Evolutionary conservation across 2,329 filamentous ascomycete species (phyloP).

Genomic region (Penicillium italicum): DNA sequence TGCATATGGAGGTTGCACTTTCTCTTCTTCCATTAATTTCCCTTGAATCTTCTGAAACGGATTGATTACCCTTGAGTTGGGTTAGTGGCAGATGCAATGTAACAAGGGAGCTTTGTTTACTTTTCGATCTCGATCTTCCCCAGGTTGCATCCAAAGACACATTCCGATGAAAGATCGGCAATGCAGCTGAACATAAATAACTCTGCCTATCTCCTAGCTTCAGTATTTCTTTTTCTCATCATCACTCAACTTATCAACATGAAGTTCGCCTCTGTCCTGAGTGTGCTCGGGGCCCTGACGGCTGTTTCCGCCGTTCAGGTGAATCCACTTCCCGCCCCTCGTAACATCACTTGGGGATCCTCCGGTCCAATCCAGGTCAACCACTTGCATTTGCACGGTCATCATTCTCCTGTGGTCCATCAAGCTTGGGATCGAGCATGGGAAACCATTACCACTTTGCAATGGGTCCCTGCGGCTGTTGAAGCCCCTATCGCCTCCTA

Average conservation of each 20-base stretch:
- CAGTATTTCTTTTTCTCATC: background rate
- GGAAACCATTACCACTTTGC: conserved; percentile 47
- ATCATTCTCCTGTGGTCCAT: conserved; percentile 33
- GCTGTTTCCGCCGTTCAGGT: conserved; percentile 47
- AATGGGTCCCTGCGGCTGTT: conserved; percentile 53
- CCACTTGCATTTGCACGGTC: conserved; percentile 37
- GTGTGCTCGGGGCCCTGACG: conserved; percentile 34
- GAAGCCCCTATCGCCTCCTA: conserved; percentile 53
- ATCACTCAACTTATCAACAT: conserved; percentile 19
- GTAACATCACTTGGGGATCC: conserved; percentile 51
- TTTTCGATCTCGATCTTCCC: background rate
- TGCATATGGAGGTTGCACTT: conserved; percentile 16
- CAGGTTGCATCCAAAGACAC: background rate
- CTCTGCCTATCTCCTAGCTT: background rate
- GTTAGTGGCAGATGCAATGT: background rate
- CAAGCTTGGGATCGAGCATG: conserved; percentile 52
- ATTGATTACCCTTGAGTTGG: background rate
- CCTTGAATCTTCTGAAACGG: background rate
- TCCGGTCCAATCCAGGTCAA: conserved; percentile 48
- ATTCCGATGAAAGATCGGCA: conserved; percentile 18
- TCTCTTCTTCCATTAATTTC: background rate
- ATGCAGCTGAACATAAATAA: conserved; percentile 18
- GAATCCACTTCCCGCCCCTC: conserved; percentile 54
- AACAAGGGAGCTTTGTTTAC: background rate
- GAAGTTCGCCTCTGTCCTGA: conserved; percentile 26